These are phyloP conservation scores for Penicillium macrosclerotiorum DNA, from an alignment of 495 filamentous ascomycete species.

Conservation along the genomic window DNA sequence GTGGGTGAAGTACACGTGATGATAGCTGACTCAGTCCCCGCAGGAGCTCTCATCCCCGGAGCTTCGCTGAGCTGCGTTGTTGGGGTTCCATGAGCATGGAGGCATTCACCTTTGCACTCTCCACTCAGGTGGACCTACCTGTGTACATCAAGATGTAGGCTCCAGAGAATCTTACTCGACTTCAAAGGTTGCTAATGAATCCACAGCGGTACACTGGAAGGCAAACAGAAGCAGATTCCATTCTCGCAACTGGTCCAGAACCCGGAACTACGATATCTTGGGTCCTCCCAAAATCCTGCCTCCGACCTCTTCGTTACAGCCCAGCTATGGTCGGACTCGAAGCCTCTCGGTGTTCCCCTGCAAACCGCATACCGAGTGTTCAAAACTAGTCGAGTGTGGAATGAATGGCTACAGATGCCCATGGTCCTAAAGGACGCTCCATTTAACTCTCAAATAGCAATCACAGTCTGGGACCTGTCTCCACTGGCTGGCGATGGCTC, in stretches of 20 bases:
- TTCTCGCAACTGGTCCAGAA: constrained; percentile 74
- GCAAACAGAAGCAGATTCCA: constrained; percentile 72
- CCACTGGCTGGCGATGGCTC: constrained; percentile 64
- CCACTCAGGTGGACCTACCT: constrained; percentile 71
- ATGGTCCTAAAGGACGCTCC: constrained; percentile 78
- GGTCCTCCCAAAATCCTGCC: constrained; percentile 68
- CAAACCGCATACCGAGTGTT: constrained; percentile 92
- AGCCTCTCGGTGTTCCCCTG: constrained; percentile 84
- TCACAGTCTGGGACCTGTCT: constrained; percentile 94
- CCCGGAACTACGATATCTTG: constrained; percentile 78
- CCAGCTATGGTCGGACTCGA: constrained; percentile 94
- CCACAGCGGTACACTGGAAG: constrained; percentile 77
- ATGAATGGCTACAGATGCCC: constrained; percentile 92
- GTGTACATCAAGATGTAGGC: constrained; percentile 82
- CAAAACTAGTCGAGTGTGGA: constrained; percentile 78
- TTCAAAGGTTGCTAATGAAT: constrained; percentile 11
- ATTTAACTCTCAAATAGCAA: constrained; percentile 76
- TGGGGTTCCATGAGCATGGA: constrained; percentile 60
- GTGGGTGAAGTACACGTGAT: constrained; percentile 6
- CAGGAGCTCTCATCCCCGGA: constrained; percentile 6
- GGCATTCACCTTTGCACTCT: constrained; percentile 89
- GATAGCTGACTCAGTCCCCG: constrained; percentile 17
- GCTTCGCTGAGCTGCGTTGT: not conserved
- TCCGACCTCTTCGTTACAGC: constrained; percentile 92
- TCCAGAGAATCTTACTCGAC: not conserved